Evolutionary conservation across 352 stramenopile genomes (phyloP), one percentile per base, ranked within the genome.

Genomic region (Pythium chondricola): DNA sequence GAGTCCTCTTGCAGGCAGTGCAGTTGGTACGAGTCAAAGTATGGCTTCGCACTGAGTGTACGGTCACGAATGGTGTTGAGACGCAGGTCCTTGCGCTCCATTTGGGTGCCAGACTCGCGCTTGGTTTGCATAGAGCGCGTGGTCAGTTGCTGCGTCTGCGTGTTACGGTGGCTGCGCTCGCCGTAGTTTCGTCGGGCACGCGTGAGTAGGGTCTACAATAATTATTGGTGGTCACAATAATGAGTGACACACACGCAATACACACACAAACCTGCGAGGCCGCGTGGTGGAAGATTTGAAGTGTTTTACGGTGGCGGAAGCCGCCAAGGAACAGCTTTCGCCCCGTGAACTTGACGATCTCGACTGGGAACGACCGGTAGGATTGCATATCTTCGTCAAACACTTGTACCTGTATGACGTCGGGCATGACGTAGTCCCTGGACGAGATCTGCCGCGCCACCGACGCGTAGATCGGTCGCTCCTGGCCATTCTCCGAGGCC

Each of bases 101-200:
- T 97, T 49, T 97, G 91, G 4, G 88, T 97, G 3, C 85, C 87
- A 0, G 68, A 86, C 63, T 97, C 91, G n/a, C 91, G 77, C 7
- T 74, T 63, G 3, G 85, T 95, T 67, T 98, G 91, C 20, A 75
- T 52, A 0, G 70, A 91, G 17, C 80, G 71, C 29, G 88, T 91
- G 24, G 78, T 66, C 0, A 85, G 61, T 30, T 86, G 53, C 40
- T 85, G 76, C 0, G 90, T 98, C 64, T 97, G 91, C 2, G 88
- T 96, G 40, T 97, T 84, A 16, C 88, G 83, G 21, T 88, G 75
- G 8, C 74, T 66, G 0, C 74, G 63, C 9, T 63, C 52, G 0
- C 71, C 74, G 27, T 67, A 61, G 25, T 67, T 62, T 3, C 62
- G 67, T 8, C 65, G 52, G 7, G 72, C 75, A 42, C 72, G 50